Evolutionary conservation across 2,329 filamentous ascomycete genomes (phyloP), one percentile per base, ranked within the genome.

Genomic region (Aspergillus sclerotialis): DNA sequence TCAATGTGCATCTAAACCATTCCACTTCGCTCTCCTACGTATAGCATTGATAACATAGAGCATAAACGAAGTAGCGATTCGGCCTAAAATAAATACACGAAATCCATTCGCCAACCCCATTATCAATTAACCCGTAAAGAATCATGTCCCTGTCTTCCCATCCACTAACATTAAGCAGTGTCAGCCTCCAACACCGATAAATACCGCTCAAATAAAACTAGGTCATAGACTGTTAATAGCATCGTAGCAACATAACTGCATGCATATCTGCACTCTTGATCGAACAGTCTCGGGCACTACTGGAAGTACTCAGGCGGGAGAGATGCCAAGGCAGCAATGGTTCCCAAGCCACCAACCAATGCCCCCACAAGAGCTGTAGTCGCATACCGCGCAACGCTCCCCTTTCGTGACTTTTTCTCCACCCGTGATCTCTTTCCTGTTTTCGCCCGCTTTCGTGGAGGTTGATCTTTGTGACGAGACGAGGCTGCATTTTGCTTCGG

Each of bases 221-320:
- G 6, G 7, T 10, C 19, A 23, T 23, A 23, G 10, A 28, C 26
- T n/a, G 26, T 13, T n/a, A 13, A 28, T 14, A 28, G 10, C 26
- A 11, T 14, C 5, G 23, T n/a, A 24, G 23, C 27, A 37, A 44
- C 24, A 12, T 14, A 12, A 17, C 17, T 32, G 28, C 32, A 38
- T 37, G n/a, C n/a, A 16, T 5, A 3, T 15, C 4, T 9, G 7
- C 4, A 19, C 12, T 29, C 12, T 17, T 21, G 18, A 17, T n/a
- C n/a, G n/a, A n/a, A n/a, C n/a, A n/a, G n/a, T n/a, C n/a, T n/a
- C n/a, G n/a, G n/a, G n/a, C n/a, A n/a, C 45, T 47, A 65, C 25
- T 52, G 44, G 44, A 68, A 68, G 43, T 58, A 68, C 33, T 66
- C 61, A 5, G 57, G 49, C 7, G 65, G 65, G 10, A 69, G 52